Evolutionary conservation across 805 yeast species (phyloP), one percentile per base, ranked within the genome.

Genomic region (Ogataea pignaliae): DNA sequence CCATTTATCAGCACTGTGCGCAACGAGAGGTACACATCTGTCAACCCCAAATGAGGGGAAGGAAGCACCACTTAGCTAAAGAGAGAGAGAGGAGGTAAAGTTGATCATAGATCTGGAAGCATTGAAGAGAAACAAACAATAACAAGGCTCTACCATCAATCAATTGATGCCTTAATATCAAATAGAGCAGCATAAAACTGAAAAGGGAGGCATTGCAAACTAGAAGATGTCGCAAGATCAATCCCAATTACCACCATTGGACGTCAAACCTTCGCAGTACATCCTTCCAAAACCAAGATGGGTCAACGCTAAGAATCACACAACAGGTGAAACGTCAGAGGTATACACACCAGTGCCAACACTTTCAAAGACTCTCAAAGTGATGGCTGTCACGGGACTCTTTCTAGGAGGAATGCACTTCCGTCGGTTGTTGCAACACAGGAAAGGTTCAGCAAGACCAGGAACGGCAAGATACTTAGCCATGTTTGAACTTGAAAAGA

Each of bases 391-490:
- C 28, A 53, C 69, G 2, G 63, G 61, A n/a, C 43, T 65, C 11
- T 54, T 66, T 38, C 47, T 65, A 15, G 65, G 63, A 16, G 71
- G 68, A 44, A 63, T 61, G 63, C 69, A 66, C 35, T 45, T 65
- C 17, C 60, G 71, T 57, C 56, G 70, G 45, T 39, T 61, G 42
- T 39, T 65, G 29, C 70, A 66, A 47, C 59, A 58, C 37, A 53
- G 68, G 47, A 65, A 59, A 48, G 70, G 69, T 10, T 53, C 68
- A 10, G 64, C 68, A 2, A 61, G 70, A 59, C 69, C 71, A 10
- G 67, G 71, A 43, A 56, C 56, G 37, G 64, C 62, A n/a, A 50
- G 61, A 35, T 65, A 64, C 44, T 49, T 65, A 32, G 46, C 57
- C 10, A 40, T 65, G 37, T 63, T 65, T 42, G 63, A 62, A 43